Base-by-base conservation (phyloP, 1,139 yeast genomes). In the Diutina ranongensis region DNA sequence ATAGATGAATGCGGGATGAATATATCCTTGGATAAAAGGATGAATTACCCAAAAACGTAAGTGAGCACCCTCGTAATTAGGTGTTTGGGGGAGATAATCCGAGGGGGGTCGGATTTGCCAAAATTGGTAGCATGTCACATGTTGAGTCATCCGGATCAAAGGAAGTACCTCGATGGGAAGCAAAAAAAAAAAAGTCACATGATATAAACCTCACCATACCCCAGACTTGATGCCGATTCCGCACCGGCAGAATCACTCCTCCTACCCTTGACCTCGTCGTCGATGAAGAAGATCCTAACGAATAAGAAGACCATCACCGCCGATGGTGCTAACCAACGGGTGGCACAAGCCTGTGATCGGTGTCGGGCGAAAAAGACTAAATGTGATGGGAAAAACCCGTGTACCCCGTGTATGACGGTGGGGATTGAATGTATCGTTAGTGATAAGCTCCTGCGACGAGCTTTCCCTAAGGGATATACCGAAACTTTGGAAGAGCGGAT, bases 311-410 rank as follows among this genome's bases (percentile, higher is more conserved):
- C 31, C n/a, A 38, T 38, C 18, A 15, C 21, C 8, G 18, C 21
- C 25, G 36, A 34, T 15, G 42, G 42, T 7, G 20, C 42, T 4
- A n/a, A 5, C 15, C 42, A 21, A 48, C 62, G 88, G 49, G 78
- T 80, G 18, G 88, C 94, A 0, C 95, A 85, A 55, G 94, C 95
- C 0, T 86, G 95, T 61, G 95, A 86, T 57, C 61, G 95, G 46
- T 85, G 95, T 56, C 66, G 95, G 46, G 83, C 88, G 44, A 85
- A 85, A 59, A 85, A 85, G 63, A 78, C 81, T 34, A 73, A 78
- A 49, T 81, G 88, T 63, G 86, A 80, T 53, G 85, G 85, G n/a
- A 71, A 67, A 56, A 69, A 73, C 35, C 80, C 81, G 1, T 71
- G 75, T 51, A 64, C 72, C 13, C 58, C 65, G 34, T 71, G 76